Conservation (phyloP, 257 asterid species). For the Nicotiana undulata region DNA sequence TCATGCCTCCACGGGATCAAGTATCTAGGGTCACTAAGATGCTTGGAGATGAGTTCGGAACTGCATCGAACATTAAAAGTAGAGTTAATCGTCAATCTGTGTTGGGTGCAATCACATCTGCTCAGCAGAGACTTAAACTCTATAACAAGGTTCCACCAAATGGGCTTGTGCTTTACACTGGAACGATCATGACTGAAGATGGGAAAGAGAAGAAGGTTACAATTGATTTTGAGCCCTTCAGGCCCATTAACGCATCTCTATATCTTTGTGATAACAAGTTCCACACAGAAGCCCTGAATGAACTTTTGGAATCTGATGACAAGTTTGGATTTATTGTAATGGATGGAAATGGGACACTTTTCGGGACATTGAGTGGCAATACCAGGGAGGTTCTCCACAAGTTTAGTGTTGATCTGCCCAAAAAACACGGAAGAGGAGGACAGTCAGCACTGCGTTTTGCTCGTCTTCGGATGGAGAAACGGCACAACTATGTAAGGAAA, state of each 20-base stretch:
- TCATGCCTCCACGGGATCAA: constrained; percentile 44
- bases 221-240: constrained; percentile 35
- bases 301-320: constrained; percentile 29
- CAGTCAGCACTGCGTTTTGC: constrained; percentile 40
- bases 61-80: constrained; percentile 39
- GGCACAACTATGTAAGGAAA: constrained; percentile 36
- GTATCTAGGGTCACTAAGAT: constrained; percentile 32
- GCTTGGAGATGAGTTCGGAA: constrained; percentile 42
- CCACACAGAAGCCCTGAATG: constrained; percentile 29
- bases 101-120: constrained; percentile 39
- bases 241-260: constrained; percentile 33
- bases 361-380: constrained; percentile 37
- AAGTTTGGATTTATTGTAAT: constrained; percentile 32
- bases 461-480: constrained; percentile 40
- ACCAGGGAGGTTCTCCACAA: constrained; percentile 38
- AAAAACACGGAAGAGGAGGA: constrained; percentile 45
- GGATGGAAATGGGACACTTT: constrained; percentile 43
- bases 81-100: constrained; percentile 40
- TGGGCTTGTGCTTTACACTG: constrained; percentile 36
- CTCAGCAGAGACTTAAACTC: constrained; percentile 34
- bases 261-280: constrained; percentile 33
- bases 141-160: constrained; percentile 37
- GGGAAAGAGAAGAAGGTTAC: constrained; percentile 41
- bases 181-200: constrained; percentile 36
- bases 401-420: constrained; percentile 32